Evolutionary conservation across 169 alveolate species (phyloP).

Genomic region (Eimeria necatrix): DNA sequence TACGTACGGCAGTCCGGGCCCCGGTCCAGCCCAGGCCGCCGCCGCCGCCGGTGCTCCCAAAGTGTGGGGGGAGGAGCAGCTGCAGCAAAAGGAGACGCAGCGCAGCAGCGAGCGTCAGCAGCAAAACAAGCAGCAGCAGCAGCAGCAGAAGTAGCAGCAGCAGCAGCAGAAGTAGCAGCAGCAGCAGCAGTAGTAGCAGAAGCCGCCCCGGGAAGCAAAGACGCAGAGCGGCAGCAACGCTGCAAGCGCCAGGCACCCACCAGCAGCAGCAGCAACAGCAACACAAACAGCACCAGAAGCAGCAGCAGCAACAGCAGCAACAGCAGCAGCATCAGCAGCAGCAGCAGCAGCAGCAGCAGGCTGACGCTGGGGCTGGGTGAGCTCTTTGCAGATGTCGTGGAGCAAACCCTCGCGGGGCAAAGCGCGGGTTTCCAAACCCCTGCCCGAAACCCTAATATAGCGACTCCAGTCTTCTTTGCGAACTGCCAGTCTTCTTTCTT

Average conservation of each 20-base stretch:
- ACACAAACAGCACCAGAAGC: too few species aligned
- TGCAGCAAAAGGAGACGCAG: neutral
- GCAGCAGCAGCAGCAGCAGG: too few species aligned
- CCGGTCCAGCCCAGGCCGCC: neutral
- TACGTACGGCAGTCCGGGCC: neutral
- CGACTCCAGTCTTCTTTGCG: neutral
- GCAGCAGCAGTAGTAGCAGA: too few species aligned
- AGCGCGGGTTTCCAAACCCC: neutral
- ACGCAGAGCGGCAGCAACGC: neutral
- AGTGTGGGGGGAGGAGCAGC: neutral
- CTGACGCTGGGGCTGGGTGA: neutral
- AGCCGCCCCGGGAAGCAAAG: too few species aligned
- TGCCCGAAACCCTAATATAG: neutral
- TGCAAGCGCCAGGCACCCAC: too few species aligned
- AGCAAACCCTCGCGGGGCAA: neutral
- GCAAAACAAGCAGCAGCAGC: neutral
- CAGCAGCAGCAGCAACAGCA: too few species aligned
- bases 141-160: neutral
- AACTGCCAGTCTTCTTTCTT: slow-evolving; percentile 22
- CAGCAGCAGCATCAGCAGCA: too few species aligned
- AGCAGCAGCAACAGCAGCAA: too few species aligned
- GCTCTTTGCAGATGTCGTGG: neutral
- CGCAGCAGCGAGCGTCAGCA: neutral
- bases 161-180: neutral
- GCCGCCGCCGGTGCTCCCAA: slow-evolving; percentile 12